phyloP scores from a whole-genome alignment of 805 yeast genomes.

The Naumovozyma dairenensis region DNA sequence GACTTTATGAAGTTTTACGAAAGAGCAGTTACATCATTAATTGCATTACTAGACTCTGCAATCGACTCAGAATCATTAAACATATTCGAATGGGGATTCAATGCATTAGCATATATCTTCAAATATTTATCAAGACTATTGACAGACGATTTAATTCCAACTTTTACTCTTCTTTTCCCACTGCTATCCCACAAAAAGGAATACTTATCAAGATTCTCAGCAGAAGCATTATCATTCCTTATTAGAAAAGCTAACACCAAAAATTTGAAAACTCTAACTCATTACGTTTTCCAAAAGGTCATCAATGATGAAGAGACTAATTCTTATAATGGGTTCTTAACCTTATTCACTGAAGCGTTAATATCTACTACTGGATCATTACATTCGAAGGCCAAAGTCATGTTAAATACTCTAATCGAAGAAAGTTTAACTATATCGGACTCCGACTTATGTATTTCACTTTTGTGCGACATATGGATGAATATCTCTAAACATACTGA shows the following conservation, averaged over 20 bases:
- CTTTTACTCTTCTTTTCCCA: slow-evolving; percentile 57
- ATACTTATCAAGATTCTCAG: slow-evolving; percentile 69
- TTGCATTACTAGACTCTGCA: slow-evolving; percentile 35
- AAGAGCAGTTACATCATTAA: slow-evolving; percentile 41
- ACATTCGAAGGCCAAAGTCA: slow-evolving; percentile 57
- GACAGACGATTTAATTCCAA: slow-evolving; percentile 53
- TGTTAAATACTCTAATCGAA: slow-evolving; percentile 39
- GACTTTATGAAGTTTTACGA: slow-evolving; percentile 72
- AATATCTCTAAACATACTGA: slow-evolving; percentile 45
- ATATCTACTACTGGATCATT: slow-evolving; percentile 60
- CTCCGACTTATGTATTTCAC: slow-evolving; percentile 25
- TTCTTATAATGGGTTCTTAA: slow-evolving; percentile 49
- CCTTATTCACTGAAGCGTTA: slow-evolving; percentile 63
- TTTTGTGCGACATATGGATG: slow-evolving; percentile 51
- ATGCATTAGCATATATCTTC: slow-evolving; percentile 77
- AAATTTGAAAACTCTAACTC: slow-evolving; percentile 38
- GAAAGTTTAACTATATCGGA: slow-evolving; percentile 12
- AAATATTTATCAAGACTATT: slow-evolving; percentile 68
- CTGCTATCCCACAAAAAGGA: slow-evolving; percentile 50
- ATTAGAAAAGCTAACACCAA: slow-evolving; percentile 54
- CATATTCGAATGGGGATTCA: slow-evolving; percentile 74
- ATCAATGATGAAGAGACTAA: slow-evolving; percentile 29
- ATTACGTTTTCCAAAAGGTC: slow-evolving; percentile 33
- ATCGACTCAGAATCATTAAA: slow-evolving; percentile 44
- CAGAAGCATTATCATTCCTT: slow-evolving; percentile 82